phyloP scores from a whole-genome alignment of 78 protist species.

The Corallochytrium limacisporum region DNA sequence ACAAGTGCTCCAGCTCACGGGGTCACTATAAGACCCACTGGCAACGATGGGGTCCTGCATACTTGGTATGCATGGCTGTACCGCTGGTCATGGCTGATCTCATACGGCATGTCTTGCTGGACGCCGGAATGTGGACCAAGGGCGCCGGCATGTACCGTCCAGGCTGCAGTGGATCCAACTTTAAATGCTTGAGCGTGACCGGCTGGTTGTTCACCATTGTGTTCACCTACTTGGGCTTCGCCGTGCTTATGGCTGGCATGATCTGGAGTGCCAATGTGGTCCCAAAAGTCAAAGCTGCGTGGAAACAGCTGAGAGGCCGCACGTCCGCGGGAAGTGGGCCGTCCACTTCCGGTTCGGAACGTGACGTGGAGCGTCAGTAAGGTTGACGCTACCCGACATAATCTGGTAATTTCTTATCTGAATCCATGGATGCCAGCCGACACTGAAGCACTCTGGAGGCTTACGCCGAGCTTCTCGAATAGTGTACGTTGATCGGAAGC shows the following conservation, averaged over 20 bases:
- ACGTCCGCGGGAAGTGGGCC: too few species aligned
- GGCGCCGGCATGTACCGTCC: not conserved
- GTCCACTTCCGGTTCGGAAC: too few species aligned
- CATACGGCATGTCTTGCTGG: not conserved
- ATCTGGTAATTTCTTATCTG: too few species aligned
- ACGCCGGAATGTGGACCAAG: not conserved
- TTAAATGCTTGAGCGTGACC: not conserved
- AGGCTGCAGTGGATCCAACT: not conserved
- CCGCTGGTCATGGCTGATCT: conserved; percentile 5
- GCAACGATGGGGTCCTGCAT: not conserved
- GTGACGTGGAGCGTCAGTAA: too few species aligned
- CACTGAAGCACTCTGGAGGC: too few species aligned
- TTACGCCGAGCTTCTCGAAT: too few species aligned
- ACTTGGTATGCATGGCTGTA: not conserved
- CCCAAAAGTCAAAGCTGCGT: too few species aligned
- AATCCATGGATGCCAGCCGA: too few species aligned
- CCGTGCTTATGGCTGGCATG: not conserved
- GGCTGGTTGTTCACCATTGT: not conserved
- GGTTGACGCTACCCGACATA: too few species aligned
- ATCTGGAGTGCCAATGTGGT: not conserved
- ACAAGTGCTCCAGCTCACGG: not conserved
- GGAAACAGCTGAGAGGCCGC: too few species aligned
- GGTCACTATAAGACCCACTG: not conserved
- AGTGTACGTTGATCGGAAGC: too few species aligned
- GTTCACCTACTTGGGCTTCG: conserved; percentile 1